Evolutionary conservation across 2,329 filamentous ascomycete genomes (phyloP).

Genomic region (Paraconiothyrium brasiliense): DNA sequence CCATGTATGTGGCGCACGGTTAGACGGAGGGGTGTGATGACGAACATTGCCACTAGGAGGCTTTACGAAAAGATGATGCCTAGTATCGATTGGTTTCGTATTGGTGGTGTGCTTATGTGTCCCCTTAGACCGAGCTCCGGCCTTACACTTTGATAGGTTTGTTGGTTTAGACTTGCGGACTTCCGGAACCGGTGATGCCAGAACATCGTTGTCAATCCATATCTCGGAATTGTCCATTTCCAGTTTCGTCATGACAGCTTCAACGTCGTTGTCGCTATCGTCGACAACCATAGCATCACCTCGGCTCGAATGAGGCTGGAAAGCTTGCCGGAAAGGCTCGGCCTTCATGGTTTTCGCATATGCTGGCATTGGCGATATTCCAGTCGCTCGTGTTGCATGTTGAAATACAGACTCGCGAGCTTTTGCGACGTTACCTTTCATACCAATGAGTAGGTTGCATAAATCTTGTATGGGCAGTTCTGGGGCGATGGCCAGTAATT

Average conservation of each 20-base stretch:
- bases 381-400: neutral
- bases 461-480: constrained; percentile 25
- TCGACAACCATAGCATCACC: neutral
- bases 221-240: constrained; percentile 26
- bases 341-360: neutral
- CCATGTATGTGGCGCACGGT: neutral
- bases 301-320: neutral
- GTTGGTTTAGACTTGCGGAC: neutral
- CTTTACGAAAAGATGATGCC: neutral
- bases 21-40: neutral
- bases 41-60: neutral
- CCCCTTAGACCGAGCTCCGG: too few species aligned
- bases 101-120: neutral
- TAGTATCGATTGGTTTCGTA: neutral
- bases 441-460: constrained; percentile 28
- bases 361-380: neutral
- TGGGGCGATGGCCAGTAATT: constrained; percentile 31
- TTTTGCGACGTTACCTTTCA: constrained; percentile 16
- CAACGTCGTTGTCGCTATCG: constrained; percentile 7
- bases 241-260: constrained; percentile 28
- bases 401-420: constrained; percentile 7
- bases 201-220: constrained; percentile 25
- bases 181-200: neutral
- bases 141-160: neutral
- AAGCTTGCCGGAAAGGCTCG: neutral